These are phyloP conservation scores for Heterobasidion occidentale DNA, from an alignment of 1,284 basidiomycete genomes.

Conservation along the genomic window DNA sequence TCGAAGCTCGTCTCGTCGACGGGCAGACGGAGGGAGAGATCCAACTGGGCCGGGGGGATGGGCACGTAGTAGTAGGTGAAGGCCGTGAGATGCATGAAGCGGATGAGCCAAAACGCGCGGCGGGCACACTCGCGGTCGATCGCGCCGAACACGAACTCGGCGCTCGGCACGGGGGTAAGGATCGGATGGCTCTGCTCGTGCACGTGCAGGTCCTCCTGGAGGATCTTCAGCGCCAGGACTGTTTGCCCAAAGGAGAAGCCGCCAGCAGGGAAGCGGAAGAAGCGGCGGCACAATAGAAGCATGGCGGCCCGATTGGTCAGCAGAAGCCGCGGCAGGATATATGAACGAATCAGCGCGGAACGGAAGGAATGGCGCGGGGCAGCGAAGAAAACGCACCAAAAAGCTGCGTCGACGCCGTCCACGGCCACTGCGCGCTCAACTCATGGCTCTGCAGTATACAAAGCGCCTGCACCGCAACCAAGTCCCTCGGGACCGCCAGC, in stretches of 20 bases:
- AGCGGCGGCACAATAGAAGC: neutral
- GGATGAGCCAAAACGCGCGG: conserved; percentile 72
- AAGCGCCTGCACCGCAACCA: conserved; percentile 66
- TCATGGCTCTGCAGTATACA: conserved; percentile 65
- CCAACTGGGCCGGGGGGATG: conserved; percentile 23
- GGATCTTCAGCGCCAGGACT: conserved; percentile 61
- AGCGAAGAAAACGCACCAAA: conserved; percentile 19
- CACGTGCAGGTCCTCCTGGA: conserved; percentile 58
- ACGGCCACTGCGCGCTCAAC: conserved; percentile 35
- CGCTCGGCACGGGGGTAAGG: conserved; percentile 41
- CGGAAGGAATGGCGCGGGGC: too few relatives aligned
- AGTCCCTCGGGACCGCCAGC: conserved; percentile 43
- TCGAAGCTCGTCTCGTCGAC: conserved; percentile 75
- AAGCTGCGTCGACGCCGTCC: conserved; percentile 26
- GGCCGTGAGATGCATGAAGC: conserved; percentile 29
- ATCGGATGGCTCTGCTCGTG: conserved; percentile 50
- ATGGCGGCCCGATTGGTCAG: neutral
- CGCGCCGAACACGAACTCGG: conserved; percentile 46
- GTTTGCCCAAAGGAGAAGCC: neutral
- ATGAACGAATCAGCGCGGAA: too few relatives aligned
- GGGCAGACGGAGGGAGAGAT: conserved; percentile 59
- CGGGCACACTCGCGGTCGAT: conserved; percentile 67
- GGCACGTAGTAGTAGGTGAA: conserved; percentile 15
- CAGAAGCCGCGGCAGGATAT: too few relatives aligned
- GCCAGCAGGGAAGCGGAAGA: neutral